phyloP scores from a whole-genome alignment of 257 asterid species.

The Solanum lycopersicoides region DNA sequence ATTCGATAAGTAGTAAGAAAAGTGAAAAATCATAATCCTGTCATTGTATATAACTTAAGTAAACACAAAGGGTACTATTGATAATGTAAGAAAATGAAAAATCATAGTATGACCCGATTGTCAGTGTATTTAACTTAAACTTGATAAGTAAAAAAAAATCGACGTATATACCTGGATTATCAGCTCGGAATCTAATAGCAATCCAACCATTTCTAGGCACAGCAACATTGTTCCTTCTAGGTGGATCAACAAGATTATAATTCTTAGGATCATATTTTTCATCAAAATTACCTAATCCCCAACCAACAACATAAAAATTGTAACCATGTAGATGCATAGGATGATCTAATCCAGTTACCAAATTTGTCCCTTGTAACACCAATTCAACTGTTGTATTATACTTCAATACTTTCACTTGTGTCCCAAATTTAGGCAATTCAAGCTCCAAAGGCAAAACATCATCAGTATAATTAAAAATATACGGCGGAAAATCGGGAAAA shows the following conservation, averaged over 20 bases:
- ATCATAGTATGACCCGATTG: no score
- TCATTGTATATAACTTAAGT: no score
- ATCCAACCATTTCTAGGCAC: conserved; percentile 62
- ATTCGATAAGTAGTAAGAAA: no score
- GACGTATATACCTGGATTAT: conserved; percentile 49
- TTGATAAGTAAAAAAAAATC: background rate
- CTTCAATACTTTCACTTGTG: background rate
- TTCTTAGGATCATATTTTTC: conserved; percentile 18
- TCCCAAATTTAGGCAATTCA: background rate
- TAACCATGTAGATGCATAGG: conserved; percentile 79
- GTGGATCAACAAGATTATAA: conserved; percentile 65
- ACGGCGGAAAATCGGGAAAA: conserved; percentile 28
- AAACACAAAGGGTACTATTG: no score
- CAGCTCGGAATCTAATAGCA: conserved; percentile 52
- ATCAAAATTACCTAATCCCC: conserved; percentile 60
- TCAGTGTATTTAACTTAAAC: no score
- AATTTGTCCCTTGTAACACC: conserved; percentile 51
- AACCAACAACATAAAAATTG: conserved; percentile 55
- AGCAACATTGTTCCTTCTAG: conserved; percentile 31
- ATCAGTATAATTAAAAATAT: conserved; percentile 33
- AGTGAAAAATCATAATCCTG: no score
- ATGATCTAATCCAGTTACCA: conserved; percentile 48
- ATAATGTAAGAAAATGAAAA: no score
- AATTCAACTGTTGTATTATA: conserved; percentile 35
- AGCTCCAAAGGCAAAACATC: conserved; percentile 17